Conservation (phyloP, 345 rosid species). For the Dipteronia dyeriana region DNA sequence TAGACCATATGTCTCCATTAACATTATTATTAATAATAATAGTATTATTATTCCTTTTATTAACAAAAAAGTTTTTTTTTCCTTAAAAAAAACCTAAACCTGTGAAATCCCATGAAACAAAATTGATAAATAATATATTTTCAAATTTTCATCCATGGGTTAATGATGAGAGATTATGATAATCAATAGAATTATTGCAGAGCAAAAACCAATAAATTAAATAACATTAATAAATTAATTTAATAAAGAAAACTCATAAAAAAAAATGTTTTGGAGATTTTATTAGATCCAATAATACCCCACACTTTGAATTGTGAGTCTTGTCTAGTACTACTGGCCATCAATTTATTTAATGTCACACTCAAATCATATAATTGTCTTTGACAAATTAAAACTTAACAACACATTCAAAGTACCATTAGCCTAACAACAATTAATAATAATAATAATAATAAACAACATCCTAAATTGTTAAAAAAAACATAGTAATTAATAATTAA, state of each 20-base stretch:
- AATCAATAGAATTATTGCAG: background rate
- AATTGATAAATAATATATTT: background rate
- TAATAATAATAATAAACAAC: too few species aligned
- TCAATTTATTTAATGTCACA: background rate
- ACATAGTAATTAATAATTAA: background rate
- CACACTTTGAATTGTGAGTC: background rate
- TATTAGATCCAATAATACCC: constrained; percentile 8
- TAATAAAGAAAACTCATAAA: too few species aligned
- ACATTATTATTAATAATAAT: too few species aligned
- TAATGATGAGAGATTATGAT: background rate
- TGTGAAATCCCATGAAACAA: background rate
- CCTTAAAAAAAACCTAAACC: too few species aligned
- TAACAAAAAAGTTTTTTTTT: too few species aligned
- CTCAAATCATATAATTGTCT: background rate
- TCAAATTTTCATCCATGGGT: background rate
- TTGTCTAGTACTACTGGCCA: background rate
- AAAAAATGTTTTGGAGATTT: background rate
- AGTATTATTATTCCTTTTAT: too few species aligned
- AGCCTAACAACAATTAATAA: background rate
- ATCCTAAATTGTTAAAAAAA: too few species aligned
- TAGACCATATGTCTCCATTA: background rate
- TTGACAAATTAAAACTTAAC: background rate
- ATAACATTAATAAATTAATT: too few species aligned
- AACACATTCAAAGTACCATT: background rate
- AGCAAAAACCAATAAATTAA: too few species aligned